Evolutionary conservation across 768 basidiomycete species (phyloP), one percentile per base, ranked within the genome.

Genomic region (Ramaria sp.): DNA sequence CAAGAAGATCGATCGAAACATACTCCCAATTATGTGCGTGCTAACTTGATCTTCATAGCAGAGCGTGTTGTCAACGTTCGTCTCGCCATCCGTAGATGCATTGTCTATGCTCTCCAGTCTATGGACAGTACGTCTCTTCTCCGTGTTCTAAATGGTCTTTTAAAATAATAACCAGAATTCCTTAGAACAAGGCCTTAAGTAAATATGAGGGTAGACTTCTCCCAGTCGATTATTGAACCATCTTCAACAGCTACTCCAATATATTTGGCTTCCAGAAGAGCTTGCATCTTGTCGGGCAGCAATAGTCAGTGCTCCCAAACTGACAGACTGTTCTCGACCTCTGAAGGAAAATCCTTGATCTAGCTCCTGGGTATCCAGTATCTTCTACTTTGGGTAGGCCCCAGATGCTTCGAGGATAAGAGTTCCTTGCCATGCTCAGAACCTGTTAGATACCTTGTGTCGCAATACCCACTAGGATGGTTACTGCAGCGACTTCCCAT

Each of bases 401-500:
- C 16, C 20, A 5, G 4, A 13, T 52, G 12, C 22, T 25, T 42
- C 43, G 10, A 16, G 3, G n/a, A n/a, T n/a, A 51, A n/a, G 24
- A 9, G 37, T 22, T 27, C 16, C 41, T 47, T 34, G 8, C 32
- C 8, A 8, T 13, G 47, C 20, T 18, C 37, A 34, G n/a, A 37
- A 32, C 28, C 20, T 27, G 28, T 34, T 53, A 65, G 65, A 2
- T 68, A 68, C 54, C 61, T 68, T 10, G 56, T 66, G 1, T 62
- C 62, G 9, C 62, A 63, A 28, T 63, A 66, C 41, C 65, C 65
- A 2, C 58, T 63, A 34, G 60, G 62, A 34, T 65, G 64, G 65
- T 55, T 66, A 32, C 59, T 68, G 15, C 67, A 68, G 42, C 57
- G 61, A 43, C 61, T 53, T 38, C 62, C 54, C 2, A 55, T 60